These are phyloP conservation scores for Tuber borchii DNA, from an alignment of 495 filamentous ascomycete genomes.

Conservation along the genomic window DNA sequence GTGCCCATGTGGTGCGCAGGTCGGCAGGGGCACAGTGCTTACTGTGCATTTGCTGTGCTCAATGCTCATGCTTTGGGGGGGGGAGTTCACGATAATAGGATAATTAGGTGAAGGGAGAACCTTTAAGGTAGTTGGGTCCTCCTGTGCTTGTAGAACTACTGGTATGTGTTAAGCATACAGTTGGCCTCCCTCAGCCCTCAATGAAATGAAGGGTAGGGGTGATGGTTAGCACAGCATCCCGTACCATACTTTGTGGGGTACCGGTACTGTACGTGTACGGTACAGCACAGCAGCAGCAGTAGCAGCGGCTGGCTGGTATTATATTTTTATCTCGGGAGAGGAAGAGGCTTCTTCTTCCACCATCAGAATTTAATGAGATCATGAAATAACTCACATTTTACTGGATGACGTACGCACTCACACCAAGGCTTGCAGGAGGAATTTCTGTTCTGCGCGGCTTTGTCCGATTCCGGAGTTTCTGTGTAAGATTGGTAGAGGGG, in stretches of 20 bases:
- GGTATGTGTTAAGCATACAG: too few species aligned
- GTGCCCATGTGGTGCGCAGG: too few species aligned
- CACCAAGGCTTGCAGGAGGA: neutral
- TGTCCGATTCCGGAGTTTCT: neutral
- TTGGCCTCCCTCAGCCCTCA: too few species aligned
- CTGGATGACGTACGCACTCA: conserved; percentile 1
- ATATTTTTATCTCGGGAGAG: neutral
- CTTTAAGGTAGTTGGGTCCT: too few species aligned
- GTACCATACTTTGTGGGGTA: neutral
- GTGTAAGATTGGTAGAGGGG: neutral
- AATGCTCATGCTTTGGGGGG: neutral
- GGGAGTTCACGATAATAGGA: neutral
- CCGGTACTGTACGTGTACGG: neutral
- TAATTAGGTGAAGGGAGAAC: too few species aligned
- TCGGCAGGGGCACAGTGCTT: too few species aligned
- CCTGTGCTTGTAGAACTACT: neutral
- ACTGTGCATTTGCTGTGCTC: neutral
- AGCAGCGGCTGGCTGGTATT: neutral
- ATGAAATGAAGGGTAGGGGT: neutral
- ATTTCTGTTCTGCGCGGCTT: neutral
- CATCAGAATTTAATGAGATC: too few species aligned
- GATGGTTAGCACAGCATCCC: too few species aligned
- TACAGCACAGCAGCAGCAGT: neutral
- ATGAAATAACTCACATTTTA: neutral
- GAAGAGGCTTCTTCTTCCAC: neutral